Base-by-base conservation (phyloP, 306 rosid genomes). In the Trifolium subterraneum region DNA sequence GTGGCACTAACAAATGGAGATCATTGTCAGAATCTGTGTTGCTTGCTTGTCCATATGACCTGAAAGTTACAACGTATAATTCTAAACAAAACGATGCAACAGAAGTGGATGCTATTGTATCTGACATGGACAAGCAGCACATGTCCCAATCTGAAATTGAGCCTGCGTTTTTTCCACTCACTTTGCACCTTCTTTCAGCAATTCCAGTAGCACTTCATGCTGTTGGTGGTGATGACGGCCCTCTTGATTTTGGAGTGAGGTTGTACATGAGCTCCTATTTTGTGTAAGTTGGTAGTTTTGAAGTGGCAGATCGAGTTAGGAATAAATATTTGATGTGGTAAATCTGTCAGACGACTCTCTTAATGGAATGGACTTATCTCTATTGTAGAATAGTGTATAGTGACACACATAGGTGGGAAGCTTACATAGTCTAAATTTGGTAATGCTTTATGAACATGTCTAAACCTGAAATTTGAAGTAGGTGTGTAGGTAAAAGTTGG, bases 161-260 rank as follows among this genome's bases (percentile, higher is more conserved):
- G 9, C 90, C 97, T 45, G 75, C 77, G 20, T 84, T 84, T 77
- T 94, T 91, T 69, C 97, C 97, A 3, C 83, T 84, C 55, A 90
- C 93, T 0, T 70, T 92, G 39, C 85, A 47, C 39, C 39, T 83
- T 62, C 93, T 94, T 76, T 90, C 96, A 18, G 83, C 89, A 7
- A 81, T 94, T 71, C 95, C 94, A 0, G 97, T 94, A 6, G 90
- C 82, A 27, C 93, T 94, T 73, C 95, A 91, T 81, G 86, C 96
- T 12, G 72, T 87, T 23, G 97, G 98, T 27, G 96, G 98, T 72
- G 96, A 91, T 67, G 80, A 88, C 70, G 96, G 97, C 65, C 92
- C 96, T 39, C 54, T 90, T 61, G 93, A 91, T 78, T 79, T 91
- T 38, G 90, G 95, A 74, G 96, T 73, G 72, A 87, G 93, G 88